A percentile compares a stretch with the other conserved stretches of the same genome.
phyloP scores from a whole-genome alignment of 331 rosid genomes.

The Prunus yedoensis region DNA sequence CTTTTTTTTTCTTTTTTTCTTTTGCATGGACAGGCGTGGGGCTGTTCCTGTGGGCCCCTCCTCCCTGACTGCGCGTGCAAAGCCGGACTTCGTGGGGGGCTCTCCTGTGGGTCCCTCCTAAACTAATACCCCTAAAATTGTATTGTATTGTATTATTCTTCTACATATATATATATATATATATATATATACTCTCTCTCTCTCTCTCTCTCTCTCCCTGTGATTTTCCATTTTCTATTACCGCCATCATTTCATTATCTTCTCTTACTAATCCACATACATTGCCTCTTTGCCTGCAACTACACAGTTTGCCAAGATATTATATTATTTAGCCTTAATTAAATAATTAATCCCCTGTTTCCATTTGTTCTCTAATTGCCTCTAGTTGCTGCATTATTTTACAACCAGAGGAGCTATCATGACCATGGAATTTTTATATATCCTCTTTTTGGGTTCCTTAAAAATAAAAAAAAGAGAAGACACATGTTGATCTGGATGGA shows the following conservation, averaged over 20 bases:
- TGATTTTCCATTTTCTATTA: conserved; percentile 4
- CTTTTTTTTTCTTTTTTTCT: not conserved
- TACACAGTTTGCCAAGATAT: no score
- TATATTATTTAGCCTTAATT: not conserved
- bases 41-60: conserved; percentile 29
- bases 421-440: not conserved
- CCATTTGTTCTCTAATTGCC: not conserved
- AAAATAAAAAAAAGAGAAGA: not conserved
- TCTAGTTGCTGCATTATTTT: not conserved
- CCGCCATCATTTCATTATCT: conserved; percentile 10
- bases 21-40: conserved; percentile 58
- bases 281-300: not conserved
- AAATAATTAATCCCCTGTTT: not conserved
- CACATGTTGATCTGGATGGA: not conserved
- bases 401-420: not conserved
- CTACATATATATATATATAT: no score
- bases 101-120: conserved; percentile 30
- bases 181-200: no score
- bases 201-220: no score
- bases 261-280: not conserved
- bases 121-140: not conserved
- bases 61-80: conserved; percentile 69
- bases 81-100: conserved; percentile 68
- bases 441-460: not conserved
- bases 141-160: no score